Evolutionary conservation across 2,329 filamentous ascomycete genomes (phyloP).

Genomic region (Venturia asperata): DNA sequence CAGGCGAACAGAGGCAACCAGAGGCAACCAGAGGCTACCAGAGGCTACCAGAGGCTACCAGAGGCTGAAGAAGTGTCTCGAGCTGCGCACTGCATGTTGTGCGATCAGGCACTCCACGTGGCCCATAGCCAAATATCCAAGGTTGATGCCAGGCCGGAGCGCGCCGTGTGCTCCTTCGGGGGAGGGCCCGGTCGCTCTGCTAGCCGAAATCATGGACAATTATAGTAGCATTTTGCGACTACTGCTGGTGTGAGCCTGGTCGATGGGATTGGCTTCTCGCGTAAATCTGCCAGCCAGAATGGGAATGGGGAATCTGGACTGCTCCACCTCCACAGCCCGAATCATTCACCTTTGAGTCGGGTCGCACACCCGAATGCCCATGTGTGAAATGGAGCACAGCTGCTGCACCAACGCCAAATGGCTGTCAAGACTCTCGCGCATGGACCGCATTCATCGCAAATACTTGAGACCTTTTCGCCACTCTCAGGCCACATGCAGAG

Average conservation of each 20-base stretch:
- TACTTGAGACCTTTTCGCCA: background rate
- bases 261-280: background rate
- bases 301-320: background rate
- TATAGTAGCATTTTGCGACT: background rate
- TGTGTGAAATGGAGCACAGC: background rate
- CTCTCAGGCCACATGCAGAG: background rate
- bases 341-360: too few species aligned
- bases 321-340: too few species aligned
- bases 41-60: background rate
- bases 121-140: background rate
- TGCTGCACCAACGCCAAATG: background rate
- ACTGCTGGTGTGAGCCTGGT: background rate
- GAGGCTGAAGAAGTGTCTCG: background rate
- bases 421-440: background rate
- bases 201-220: background rate
- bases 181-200: background rate
- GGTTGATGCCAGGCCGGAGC: background rate
- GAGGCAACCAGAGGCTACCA: too few species aligned
- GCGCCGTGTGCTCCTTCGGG: background rate
- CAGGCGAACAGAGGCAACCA: background rate
- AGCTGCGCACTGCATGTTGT: background rate
- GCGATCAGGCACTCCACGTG: background rate
- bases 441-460: background rate
- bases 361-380: background rate
- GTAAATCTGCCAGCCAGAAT: background rate